A percentile compares a stretch with the other conserved stretches of the same genome.
phyloP scores from a whole-genome alignment of 257 asterid genomes.

The Capsicum rhomboideum region DNA sequence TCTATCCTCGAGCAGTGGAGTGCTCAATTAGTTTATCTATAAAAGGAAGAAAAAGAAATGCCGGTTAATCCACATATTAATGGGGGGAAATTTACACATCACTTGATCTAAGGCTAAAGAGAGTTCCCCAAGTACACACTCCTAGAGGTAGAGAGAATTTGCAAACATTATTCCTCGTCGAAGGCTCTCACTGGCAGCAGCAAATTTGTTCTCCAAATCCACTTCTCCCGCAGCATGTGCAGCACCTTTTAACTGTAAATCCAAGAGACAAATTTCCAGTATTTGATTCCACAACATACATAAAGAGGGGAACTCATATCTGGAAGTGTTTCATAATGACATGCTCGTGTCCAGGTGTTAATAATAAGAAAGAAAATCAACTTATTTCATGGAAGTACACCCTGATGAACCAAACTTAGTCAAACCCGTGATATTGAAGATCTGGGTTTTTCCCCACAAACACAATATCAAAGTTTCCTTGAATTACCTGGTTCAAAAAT shows the following conservation, averaged over 20 bases:
- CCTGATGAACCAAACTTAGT: not conserved
- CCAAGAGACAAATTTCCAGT: not conserved
- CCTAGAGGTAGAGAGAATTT: conserved; percentile 74
- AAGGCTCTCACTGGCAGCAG: conserved; percentile 82
- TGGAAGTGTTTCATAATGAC: not conserved
- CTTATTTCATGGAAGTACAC: not conserved
- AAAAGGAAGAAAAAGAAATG: not conserved
- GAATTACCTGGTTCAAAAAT: conserved; percentile 77
- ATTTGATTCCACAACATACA: not conserved
- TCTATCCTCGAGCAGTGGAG: not conserved
- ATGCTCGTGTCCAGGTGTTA: not conserved
- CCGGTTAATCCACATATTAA: not conserved
- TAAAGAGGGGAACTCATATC: not conserved
- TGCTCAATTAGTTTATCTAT: not conserved
- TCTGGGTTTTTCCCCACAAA: not conserved
- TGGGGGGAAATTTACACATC: not conserved
- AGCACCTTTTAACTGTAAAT: conserved; percentile 72
- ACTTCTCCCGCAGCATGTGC: conserved; percentile 93
- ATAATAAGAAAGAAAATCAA: not conserved
- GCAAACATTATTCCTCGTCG: conserved; percentile 98
- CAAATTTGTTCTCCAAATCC: conserved; percentile 69
- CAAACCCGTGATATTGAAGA: not conserved
- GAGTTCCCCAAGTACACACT: not conserved
- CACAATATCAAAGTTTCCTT: not conserved
- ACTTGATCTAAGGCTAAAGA: not conserved